Evolutionary conservation across 768 basidiomycete species (phyloP), one percentile per base, ranked within the genome.

Genomic region (Collybiopsis luxurians): DNA sequence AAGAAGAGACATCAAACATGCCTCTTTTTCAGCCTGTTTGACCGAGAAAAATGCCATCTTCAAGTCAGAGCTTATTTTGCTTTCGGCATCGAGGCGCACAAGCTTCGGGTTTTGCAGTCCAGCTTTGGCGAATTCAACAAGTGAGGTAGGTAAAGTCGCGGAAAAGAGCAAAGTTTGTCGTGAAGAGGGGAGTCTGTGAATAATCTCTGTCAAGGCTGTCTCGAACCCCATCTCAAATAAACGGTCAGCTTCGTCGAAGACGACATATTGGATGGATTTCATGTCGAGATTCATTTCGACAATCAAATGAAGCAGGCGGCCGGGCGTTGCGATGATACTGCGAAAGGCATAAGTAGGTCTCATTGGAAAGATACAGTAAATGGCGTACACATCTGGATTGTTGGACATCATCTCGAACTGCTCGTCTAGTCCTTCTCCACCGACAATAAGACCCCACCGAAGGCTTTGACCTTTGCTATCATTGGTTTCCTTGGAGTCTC

Each of bases 141-240:
- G 83, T 4, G 93, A 89, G 67, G 94, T 94, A 4, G 97, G 97
- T 3, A 99, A 79, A 0, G 97, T 99, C 1, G 97, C 97, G 0
- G 95, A 98, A 71, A 98, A 98, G 4, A 99, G 82, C 39, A 98
- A 81, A 2, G 94, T 96, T 72, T 98, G 97, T 30, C 97, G 86
- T 13, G 85, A 82, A 0, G 85, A 58, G 12, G 95, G 95, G 51
- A 99, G 84, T 30, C 95, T 92, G 63, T 88, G 82, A 13, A 99
- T 76, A 62, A 98, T 95, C 72, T 98, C 96, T 53, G 86, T 88
- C 34, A 99, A 80, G 49, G 95, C 90, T 2, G 87, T 85, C 63
- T 92, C 90, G 71, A 99, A 99, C 27, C 97, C 97, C 86, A 98
- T 92, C 68, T 99, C 97, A 71, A 99, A 99, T 11, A 99, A 83